phyloP scores from a whole-genome alignment of 306 rosid genomes.

The Nissolia schottii region DNA sequence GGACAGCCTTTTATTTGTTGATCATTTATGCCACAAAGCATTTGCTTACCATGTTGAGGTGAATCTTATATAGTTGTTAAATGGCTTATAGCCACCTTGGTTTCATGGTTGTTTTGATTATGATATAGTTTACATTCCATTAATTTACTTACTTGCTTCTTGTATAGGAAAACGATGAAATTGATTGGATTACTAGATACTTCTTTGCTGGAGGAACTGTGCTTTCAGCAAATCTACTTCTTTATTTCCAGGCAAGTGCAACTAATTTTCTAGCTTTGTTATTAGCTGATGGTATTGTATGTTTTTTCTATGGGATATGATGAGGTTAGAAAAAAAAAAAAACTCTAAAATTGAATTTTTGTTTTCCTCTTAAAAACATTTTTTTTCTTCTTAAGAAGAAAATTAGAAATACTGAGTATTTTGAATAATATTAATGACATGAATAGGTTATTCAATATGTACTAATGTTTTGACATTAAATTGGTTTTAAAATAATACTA shows the following conservation, averaged over 20 bases:
- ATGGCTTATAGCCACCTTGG: background rate
- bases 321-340: too few relatives aligned
- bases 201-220: conserved; percentile 90
- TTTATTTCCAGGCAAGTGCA: conserved; percentile 78
- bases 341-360: too few relatives aligned
- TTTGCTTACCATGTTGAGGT: conserved; percentile 98
- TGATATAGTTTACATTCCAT: background rate
- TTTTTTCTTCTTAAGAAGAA: too few relatives aligned
- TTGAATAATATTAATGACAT: too few relatives aligned
- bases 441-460: too few relatives aligned
- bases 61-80: background rate
- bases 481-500: too few relatives aligned
- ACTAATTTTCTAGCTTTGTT: background rate
- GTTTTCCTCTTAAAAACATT: too few relatives aligned
- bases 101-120: conserved; percentile 5
- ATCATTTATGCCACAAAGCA: conserved; percentile 75
- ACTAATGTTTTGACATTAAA: too few relatives aligned
- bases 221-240: conserved; percentile 92
- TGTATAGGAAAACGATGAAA: conserved; percentile 69
- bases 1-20: conserved; percentile 71
- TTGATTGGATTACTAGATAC: conserved; percentile 87
- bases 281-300: too few relatives aligned
- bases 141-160: background rate
- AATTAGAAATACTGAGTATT: too few relatives aligned
- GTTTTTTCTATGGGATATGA: too few relatives aligned